These are phyloP conservation scores for Xylaria sp. DNA, from an alignment of 2,329 filamentous ascomycete species.

Conservation along the genomic window DNA sequence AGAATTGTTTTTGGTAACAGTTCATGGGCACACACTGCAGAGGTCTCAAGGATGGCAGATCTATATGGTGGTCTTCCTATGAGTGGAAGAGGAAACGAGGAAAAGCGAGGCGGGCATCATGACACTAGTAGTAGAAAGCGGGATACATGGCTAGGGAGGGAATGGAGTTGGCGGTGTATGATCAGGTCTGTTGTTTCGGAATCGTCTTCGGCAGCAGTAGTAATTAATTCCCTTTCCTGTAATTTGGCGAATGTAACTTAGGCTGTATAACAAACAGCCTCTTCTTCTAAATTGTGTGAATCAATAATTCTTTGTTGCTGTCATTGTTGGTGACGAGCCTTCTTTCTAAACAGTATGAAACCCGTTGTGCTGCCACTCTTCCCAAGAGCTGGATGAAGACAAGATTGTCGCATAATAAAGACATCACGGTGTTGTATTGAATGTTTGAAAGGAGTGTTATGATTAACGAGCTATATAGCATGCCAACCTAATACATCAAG, in stretches of 20 bases:
- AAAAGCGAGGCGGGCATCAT: constrained; percentile 18
- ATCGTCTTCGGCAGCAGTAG: constrained; percentile 16
- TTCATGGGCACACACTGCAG: constrained; percentile 14
- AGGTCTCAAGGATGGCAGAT: constrained; percentile 1
- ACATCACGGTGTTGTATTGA: no score
- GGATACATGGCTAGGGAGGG: constrained; percentile 23
- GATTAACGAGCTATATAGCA: no score
- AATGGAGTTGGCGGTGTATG: constrained; percentile 34
- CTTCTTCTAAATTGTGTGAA: not conserved
- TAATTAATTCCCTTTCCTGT: constrained; percentile 29
- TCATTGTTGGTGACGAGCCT: not conserved
- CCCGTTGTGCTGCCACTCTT: no score
- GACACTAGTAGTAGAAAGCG: constrained; percentile 20
- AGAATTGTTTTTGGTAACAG: constrained; percentile 27
- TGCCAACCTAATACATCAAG: no score
- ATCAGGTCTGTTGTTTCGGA: constrained; percentile 29
- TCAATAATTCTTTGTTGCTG: not conserved
- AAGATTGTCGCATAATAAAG: no score
- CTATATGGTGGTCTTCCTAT: not conserved
- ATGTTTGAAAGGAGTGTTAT: no score
- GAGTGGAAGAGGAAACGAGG: not conserved
- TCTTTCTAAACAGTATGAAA: not conserved
- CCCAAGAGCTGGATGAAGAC: no score
- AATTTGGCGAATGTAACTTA: constrained; percentile 23
- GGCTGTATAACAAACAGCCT: constrained; percentile 7